phyloP scores from a whole-genome alignment of 495 filamentous ascomycete genomes.

The Stereocaulon alpinum region DNA sequence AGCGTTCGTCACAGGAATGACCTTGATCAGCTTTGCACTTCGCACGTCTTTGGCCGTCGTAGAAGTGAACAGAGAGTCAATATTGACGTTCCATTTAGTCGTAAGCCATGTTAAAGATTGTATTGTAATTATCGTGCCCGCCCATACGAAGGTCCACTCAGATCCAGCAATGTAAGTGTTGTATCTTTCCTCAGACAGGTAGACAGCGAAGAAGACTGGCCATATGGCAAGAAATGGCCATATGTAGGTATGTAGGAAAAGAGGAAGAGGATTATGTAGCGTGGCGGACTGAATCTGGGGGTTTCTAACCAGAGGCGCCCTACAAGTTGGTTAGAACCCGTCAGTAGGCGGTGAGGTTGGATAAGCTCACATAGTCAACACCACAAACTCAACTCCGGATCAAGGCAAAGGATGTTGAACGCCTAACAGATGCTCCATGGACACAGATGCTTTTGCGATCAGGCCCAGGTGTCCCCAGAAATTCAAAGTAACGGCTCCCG shows the following conservation, averaged over 20 bases:
- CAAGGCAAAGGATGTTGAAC: background rate
- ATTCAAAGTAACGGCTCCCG: background rate
- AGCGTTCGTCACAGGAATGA: conserved; percentile 82
- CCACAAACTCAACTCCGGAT: background rate
- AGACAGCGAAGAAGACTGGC: conserved; percentile 81
- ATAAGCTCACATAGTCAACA: background rate
- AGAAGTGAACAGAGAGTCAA: conserved; percentile 73
- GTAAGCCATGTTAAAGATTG: conserved; percentile 90
- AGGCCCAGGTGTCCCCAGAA: background rate
- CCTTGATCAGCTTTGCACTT: conserved; percentile 82
- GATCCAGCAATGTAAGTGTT: conserved; percentile 74
- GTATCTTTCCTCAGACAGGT: conserved; percentile 72
- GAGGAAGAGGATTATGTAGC: conserved; percentile 77
- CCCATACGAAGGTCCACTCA: conserved; percentile 97
- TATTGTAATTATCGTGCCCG: conserved; percentile 71
- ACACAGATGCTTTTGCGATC: background rate
- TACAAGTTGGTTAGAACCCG: conserved; percentile 18
- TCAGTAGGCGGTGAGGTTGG: conserved; percentile 2
- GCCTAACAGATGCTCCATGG: background rate
- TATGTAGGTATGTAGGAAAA: conserved; percentile 73
- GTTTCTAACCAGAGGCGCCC: conserved; percentile 78
- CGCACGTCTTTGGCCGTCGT: conserved; percentile 58
- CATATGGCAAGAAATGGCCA: conserved; percentile 88
- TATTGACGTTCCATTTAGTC: conserved; percentile 92
- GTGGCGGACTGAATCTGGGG: conserved; percentile 79